These are phyloP conservation scores for Strobilomyces echinocephalus DNA, from an alignment of 768 basidiomycete species.

Conservation along the genomic window DNA sequence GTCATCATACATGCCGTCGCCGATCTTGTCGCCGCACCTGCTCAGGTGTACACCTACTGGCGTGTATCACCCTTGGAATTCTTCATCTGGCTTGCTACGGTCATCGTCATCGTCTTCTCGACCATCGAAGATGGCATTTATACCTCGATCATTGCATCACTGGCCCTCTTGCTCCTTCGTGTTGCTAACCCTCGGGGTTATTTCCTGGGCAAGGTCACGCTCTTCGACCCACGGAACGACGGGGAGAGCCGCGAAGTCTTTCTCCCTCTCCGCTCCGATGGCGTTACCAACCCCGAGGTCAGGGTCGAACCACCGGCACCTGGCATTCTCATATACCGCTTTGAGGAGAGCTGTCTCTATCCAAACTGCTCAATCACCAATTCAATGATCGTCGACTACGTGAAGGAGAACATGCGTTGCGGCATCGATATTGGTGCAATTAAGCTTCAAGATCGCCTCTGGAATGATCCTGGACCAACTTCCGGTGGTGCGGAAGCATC, in stretches of 20 bases:
- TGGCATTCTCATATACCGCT: conserved; percentile 87
- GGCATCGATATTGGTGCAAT: too few species aligned
- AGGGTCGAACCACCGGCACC: conserved; percentile 74
- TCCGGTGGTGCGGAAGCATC: conserved; percentile 44
- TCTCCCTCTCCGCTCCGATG: conserved; percentile 63
- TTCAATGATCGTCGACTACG: too few species aligned
- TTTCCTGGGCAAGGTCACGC: conserved; percentile 83
- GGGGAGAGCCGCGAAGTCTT: conserved; percentile 69
- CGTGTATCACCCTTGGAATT: conserved; percentile 90
- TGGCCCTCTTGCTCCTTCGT: conserved; percentile 77
- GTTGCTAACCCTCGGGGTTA: conserved; percentile 83
- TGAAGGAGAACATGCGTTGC: too few species aligned
- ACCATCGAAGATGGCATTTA: conserved; percentile 95
- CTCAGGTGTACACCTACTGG: conserved; percentile 86
- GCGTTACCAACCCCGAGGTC: conserved; percentile 63
- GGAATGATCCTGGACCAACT: conserved; percentile 86
- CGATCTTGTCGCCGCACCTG: conserved; percentile 80
- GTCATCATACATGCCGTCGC: conserved; percentile 93
- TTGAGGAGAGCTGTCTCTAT: conserved; percentile 86
- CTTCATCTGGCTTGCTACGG: conserved; percentile 81
- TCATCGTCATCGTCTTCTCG: conserved; percentile 88
- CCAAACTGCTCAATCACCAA: conserved; percentile 66
- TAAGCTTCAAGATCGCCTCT: too few species aligned
- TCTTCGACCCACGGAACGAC: conserved; percentile 38
- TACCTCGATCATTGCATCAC: conserved; percentile 74